Conservation (phyloP, 192 early-diverging fungal genomes). For the Diversispora eburnea region DNA sequence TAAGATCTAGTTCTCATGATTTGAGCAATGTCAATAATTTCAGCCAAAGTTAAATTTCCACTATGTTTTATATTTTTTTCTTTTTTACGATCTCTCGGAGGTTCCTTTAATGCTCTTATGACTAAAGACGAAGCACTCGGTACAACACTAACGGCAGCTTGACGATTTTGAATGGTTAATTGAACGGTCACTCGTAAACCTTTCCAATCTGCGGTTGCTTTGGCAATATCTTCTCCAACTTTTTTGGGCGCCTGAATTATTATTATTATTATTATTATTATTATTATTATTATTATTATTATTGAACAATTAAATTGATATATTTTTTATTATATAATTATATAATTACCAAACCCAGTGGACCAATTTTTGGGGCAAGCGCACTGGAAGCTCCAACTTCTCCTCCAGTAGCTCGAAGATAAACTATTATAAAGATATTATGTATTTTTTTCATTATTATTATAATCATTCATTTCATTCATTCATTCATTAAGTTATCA, state of each 20-base stretch:
- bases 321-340: background rate
- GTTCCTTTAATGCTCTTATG: slow-evolving; percentile 96
- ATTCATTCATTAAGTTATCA: background rate
- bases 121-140: slow-evolving; percentile 95
- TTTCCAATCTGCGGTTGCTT: slow-evolving; percentile 99
- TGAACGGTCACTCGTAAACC: slow-evolving; percentile 97
- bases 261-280: background rate
- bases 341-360: slow-evolving; percentile 72
- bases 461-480: background rate
- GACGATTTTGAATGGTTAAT: slow-evolving; percentile 99
- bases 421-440: slow-evolving; percentile 26
- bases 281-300: slow-evolving; percentile 1
- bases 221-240: slow-evolving; percentile 99
- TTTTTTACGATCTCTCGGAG: slow-evolving; percentile 97
- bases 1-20: slow-evolving; percentile 94
- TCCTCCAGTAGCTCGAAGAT: slow-evolving; percentile 97
- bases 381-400: slow-evolving; percentile 95
- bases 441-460: background rate
- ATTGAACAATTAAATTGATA: slow-evolving; percentile 40
- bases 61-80: slow-evolving; percentile 99
- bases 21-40: slow-evolving; percentile 93
- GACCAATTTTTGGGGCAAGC: slow-evolving; percentile 99
- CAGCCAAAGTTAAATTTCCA: slow-evolving; percentile 93
- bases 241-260: slow-evolving; percentile 87
- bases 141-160: slow-evolving; percentile 94